These are phyloP conservation scores for Chenopodium quinoa DNA, from an alignment of 148 eudicot species.

Conservation along the genomic window DNA sequence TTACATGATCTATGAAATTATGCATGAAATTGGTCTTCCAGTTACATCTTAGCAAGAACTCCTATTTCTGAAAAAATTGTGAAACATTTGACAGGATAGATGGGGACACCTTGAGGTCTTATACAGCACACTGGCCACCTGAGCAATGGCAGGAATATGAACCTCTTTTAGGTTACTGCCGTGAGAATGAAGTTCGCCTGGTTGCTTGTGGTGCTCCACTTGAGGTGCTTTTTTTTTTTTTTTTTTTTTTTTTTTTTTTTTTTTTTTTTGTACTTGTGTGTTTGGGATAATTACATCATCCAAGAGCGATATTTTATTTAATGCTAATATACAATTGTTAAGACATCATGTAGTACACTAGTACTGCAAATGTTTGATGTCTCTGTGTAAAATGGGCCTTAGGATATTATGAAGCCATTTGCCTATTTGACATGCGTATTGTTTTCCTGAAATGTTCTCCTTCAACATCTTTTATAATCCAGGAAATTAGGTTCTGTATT, in stretches of 20 bases:
- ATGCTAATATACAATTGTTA: background rate
- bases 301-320: background rate
- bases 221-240: slow-evolving; percentile 49
- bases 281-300: background rate
- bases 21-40: background rate
- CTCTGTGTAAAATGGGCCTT: background rate
- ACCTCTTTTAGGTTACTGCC: slow-evolving; percentile 76
- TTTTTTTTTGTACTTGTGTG: slow-evolving; percentile 8
- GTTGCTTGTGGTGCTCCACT: slow-evolving; percentile 94
- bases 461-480: background rate
- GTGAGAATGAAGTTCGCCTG: slow-evolving; percentile 68
- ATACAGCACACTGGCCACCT: slow-evolving; percentile 79
- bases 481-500: background rate
- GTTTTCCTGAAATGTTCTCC: background rate
- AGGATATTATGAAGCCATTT: slow-evolving; percentile 7
- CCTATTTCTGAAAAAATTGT: slow-evolving; percentile 18
- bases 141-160: slow-evolving; percentile 91
- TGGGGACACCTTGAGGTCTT: slow-evolving; percentile 66
- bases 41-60: background rate
- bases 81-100: slow-evolving; percentile 57
- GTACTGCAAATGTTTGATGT: background rate
- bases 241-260: too few species aligned
- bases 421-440: background rate
- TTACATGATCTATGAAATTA: background rate
- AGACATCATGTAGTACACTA: background rate